Evolutionary conservation across 2,329 filamentous ascomycete genomes (phyloP), one percentile per base, ranked within the genome.

Genomic region (Fusarium sp.): DNA sequence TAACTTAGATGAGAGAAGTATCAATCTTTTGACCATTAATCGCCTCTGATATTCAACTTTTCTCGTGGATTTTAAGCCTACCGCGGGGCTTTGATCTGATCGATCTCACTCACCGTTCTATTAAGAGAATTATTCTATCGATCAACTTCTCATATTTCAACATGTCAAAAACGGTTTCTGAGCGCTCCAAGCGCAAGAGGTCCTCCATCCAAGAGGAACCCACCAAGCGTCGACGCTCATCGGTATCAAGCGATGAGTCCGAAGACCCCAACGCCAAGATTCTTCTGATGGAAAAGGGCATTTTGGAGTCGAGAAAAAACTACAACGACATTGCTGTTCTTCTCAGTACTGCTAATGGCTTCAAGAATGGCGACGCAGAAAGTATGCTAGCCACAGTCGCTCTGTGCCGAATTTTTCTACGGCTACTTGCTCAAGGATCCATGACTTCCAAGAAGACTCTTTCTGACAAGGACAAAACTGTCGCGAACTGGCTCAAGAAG

Each of bases 271-370:
- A 91, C 77, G 85, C 87, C 59, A 87, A 89, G 68, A 92, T 97
- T 63, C 81, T 95, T 43, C 82, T 88, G 56, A 86, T 98, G 57
- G 94, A 98, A 82, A 85, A 88, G 68, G 90, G 92, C 60, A 94
- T 98, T 58, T 82, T 94, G 66, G 90, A 96, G 79, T 97, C 94
- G 51, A 92, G 90, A 76, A 93, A 94, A 79, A 88, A 97, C 81
- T 97, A 97, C 85, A 97, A 97, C 84, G 93, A 97, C 77, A 95
- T 98, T 75, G 86, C 89, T 10, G 88, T 86, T 13, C 82, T 98
- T 40, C 83, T 97, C 47, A 85, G 86, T 43, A 86, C 73, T 18
- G 79, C 81, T 46, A 89, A 74, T 80, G 89, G 40, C 78, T 78
- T 76, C 51, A 69, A 86, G 75, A 82, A 82, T 37, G 82, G 82